Percentiles rank a stretch among this genome's conserved stretches.
phyloP scores from a whole-genome alignment of 495 filamentous ascomycete genomes.

The Bacidia rubella region DNA sequence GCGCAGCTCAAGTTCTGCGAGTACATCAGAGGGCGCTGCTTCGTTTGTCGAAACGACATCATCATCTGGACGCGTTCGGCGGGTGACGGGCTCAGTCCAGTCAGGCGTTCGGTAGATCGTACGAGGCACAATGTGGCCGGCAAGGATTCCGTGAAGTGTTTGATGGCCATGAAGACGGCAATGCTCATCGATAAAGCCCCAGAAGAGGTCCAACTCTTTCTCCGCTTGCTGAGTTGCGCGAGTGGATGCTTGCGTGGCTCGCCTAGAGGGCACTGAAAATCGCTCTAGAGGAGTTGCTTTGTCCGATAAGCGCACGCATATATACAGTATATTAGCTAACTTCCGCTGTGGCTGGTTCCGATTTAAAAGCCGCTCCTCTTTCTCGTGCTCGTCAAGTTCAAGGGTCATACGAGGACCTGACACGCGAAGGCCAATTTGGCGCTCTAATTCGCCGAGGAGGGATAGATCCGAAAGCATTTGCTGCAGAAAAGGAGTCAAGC shows the following conservation, averaged over 20 bases:
- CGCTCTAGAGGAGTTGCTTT: neutral
- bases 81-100: conserved; percentile 28
- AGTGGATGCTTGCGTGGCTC: neutral
- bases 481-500: conserved; percentile 28
- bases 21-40: neutral
- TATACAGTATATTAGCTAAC: neutral
- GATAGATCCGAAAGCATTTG: conserved; percentile 29
- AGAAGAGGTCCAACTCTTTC: conserved; percentile 33
- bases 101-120: conserved; percentile 34
- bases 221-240: conserved; percentile 29
- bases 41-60: neutral
- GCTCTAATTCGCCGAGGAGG: conserved; percentile 26
- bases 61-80: neutral
- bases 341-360: neutral
- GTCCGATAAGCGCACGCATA: neutral
- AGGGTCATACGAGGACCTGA: conserved; percentile 24
- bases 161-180: conserved; percentile 8
- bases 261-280: neutral
- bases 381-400: conserved; percentile 13
- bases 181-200: conserved; percentile 24
- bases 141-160: conserved; percentile 13
- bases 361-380: conserved; percentile 7
- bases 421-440: conserved; percentile 32
- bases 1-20: neutral
- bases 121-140: conserved; percentile 13